Evolutionary conservation across 2,329 filamentous ascomycete species (phyloP).

Genomic region (Neofusicoccum ribis): DNA sequence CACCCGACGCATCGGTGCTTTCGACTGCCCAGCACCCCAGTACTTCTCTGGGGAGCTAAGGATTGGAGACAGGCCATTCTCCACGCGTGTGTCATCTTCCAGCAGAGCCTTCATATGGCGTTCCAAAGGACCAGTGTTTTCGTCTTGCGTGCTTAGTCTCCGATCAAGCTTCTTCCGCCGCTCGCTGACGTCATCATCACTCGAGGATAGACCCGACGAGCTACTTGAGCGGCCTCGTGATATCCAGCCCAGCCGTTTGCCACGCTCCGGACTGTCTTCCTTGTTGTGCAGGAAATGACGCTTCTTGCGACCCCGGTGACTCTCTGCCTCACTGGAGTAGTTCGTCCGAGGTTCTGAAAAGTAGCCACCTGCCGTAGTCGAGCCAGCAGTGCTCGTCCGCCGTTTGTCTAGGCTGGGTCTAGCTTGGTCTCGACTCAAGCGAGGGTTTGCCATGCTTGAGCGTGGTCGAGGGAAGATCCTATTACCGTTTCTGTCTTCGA

Average conservation of each 20-base stretch:
- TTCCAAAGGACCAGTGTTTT: conserved; percentile 50
- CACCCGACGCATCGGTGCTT: conserved; percentile 30
- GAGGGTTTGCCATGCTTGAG: conserved; percentile 5
- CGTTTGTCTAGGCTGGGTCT: conserved; percentile 10
- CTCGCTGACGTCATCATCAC: conserved; percentile 48
- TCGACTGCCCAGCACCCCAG: conserved; percentile 26
- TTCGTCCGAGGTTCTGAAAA: conserved; percentile 30
- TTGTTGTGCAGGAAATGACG: conserved; percentile 33
- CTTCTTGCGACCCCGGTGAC: conserved; percentile 40
- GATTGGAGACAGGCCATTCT: conserved; percentile 37
- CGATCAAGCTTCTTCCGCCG: conserved; percentile 54
- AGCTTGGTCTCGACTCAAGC: neutral
- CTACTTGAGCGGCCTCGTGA: conserved; percentile 32
- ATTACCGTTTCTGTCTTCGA: conserved; percentile 76
- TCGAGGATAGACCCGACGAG: conserved; percentile 35
- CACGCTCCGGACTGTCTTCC: conserved; percentile 32
- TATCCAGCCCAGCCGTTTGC: conserved; percentile 33
- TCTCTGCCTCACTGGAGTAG: conserved; percentile 39
- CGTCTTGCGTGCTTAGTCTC: conserved; percentile 46
- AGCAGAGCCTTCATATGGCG: conserved; percentile 47
- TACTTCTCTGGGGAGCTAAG: conserved; percentile 42
- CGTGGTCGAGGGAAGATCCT: conserved; percentile 58
- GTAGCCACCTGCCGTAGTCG: conserved; percentile 29
- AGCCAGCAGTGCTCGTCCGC: conserved; percentile 26
- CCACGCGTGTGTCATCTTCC: conserved; percentile 39